These are phyloP conservation scores for Hondaea fermentalgiana DNA, from an alignment of 108 stramenopile genomes.

Conservation along the genomic window DNA sequence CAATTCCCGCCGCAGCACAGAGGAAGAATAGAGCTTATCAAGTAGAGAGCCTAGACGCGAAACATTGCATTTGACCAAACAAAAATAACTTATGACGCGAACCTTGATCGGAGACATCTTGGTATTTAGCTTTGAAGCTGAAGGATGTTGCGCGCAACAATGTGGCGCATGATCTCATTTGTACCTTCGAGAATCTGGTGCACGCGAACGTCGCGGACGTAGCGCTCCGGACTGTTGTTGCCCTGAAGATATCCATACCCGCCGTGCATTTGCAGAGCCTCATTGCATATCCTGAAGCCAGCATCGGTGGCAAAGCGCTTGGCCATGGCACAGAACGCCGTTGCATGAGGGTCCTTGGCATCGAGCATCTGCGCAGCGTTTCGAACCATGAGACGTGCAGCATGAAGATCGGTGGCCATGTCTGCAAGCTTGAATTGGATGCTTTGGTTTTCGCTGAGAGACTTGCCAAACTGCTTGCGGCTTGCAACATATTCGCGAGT, in stretches of 20 bases:
- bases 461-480: conserved; percentile 42
- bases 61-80: too few relatives aligned
- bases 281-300: conserved; percentile 34
- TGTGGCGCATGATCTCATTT: conserved; percentile 42
- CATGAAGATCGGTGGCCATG: conserved; percentile 28
- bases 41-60: too few relatives aligned
- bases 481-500: conserved; percentile 22
- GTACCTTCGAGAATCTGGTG: conserved; percentile 47
- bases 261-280: conserved; percentile 44
- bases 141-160: conserved; percentile 24
- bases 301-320: conserved; percentile 37
- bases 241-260: conserved; percentile 41
- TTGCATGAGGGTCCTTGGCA: conserved; percentile 31
- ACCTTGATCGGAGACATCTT: too few relatives aligned
- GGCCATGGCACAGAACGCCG: conserved; percentile 37
- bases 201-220: conserved; percentile 36
- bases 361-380: conserved; percentile 39
- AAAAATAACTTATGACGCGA: too few relatives aligned
- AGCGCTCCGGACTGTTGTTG: conserved; percentile 35
- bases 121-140: not conserved
- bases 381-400: conserved; percentile 25
- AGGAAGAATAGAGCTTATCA: too few relatives aligned
- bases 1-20: too few relatives aligned
- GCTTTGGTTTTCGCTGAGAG: conserved; percentile 29
- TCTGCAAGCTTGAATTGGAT: conserved; percentile 44